Conservation (phyloP, 148 eudicot genomes). For the Spergularia marina region DNA sequence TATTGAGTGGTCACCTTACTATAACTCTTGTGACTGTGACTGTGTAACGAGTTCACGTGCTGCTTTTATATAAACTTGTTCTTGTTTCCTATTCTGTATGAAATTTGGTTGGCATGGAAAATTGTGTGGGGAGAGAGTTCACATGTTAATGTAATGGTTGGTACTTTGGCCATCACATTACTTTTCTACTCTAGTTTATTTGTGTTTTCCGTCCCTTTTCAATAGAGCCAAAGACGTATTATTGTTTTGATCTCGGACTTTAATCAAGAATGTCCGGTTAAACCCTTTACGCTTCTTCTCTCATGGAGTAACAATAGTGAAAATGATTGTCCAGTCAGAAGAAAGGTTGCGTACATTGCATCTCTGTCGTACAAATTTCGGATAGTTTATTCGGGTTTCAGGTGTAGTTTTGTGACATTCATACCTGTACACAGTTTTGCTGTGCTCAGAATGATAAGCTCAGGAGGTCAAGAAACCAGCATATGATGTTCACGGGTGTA, state of each 20-base stretch:
- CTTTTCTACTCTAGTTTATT: not conserved
- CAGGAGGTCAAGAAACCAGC: not conserved
- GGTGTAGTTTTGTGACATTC: conserved; percentile 26
- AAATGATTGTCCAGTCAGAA: too few species aligned
- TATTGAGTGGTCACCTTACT: conserved; percentile 12
- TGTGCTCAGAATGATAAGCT: not conserved
- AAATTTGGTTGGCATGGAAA: conserved; percentile 16
- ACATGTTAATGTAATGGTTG: conserved; percentile 20
- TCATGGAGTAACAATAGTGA: too few species aligned
- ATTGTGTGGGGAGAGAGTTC: conserved; percentile 22
- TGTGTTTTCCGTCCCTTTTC: not conserved
- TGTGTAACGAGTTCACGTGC: conserved; percentile 23
- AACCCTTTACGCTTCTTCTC: too few species aligned
- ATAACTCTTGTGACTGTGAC: conserved; percentile 25
- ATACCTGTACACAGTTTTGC: not conserved
- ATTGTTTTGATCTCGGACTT: too few species aligned
- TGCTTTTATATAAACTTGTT: conserved; percentile 20
- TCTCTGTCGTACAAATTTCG: too few species aligned
- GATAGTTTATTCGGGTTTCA: not conserved
- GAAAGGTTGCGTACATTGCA: too few species aligned
- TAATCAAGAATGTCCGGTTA: too few species aligned
- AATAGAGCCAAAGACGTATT: not conserved
- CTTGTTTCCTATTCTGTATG: conserved; percentile 3
- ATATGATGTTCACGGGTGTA: conserved; percentile 7
- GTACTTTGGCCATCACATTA: not conserved